Evolutionary conservation across 1,139 yeast genomes (phyloP).

Genomic region (Blastobotrys illinoisensis): DNA sequence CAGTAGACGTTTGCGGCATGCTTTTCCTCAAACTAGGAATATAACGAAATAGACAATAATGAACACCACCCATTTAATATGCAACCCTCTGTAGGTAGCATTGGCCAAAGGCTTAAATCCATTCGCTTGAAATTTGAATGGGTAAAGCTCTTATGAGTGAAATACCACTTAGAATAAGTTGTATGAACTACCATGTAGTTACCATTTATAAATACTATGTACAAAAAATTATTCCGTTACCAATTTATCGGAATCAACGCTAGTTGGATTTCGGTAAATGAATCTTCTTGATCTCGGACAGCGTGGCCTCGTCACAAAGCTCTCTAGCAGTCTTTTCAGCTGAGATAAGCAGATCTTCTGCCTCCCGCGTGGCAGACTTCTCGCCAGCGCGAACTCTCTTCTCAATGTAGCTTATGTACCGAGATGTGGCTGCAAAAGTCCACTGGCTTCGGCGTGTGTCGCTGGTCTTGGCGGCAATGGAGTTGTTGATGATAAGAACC

Average conservation of each 20-base stretch:
- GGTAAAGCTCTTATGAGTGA: too few relatives aligned
- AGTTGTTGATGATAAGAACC: slow-evolving; percentile 20
- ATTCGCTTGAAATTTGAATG: too few relatives aligned
- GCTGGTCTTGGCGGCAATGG: slow-evolving; percentile 18
- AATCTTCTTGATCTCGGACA: background rate
- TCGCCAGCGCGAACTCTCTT: background rate
- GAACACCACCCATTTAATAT: background rate
- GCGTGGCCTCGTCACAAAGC: background rate
- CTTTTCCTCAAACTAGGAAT: slow-evolving; percentile 20
- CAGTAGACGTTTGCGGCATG: slow-evolving; percentile 20
- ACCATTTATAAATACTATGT: too few relatives aligned
- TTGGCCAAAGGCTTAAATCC: too few relatives aligned
- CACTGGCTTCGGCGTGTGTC: slow-evolving; percentile 12
- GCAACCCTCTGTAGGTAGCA: too few relatives aligned
- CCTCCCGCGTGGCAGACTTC: background rate
- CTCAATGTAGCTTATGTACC: background rate
- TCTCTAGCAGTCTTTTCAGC: background rate
- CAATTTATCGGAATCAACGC: too few relatives aligned
- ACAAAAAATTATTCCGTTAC: too few relatives aligned
- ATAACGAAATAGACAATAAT: slow-evolving; percentile 6
- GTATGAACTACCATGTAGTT: too few relatives aligned
- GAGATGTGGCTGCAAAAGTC: background rate
- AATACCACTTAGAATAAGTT: too few relatives aligned
- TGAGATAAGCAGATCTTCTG: background rate
- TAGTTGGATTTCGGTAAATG: background rate